Percentiles rank a stretch among this genome's conserved stretches.
phyloP scores from a whole-genome alignment of 805 yeast species.

The Lipomyces sp. region DNA sequence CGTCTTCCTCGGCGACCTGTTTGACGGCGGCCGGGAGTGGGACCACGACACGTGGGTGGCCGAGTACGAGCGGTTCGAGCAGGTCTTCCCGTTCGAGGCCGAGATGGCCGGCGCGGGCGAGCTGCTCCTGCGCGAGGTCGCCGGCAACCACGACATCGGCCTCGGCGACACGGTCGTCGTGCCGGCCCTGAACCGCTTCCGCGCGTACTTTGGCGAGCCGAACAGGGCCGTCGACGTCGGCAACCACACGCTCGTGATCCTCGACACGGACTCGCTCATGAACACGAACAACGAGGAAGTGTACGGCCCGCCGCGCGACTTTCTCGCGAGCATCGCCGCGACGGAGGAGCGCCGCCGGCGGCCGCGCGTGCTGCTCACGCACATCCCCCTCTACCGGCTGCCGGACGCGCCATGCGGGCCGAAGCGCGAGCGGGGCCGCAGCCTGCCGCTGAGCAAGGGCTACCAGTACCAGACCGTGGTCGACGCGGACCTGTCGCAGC shows the following conservation, averaged over 20 bases:
- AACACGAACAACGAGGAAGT: slow-evolving; percentile 50
- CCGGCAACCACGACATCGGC: slow-evolving; percentile 97
- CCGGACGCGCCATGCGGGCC: slow-evolving; percentile 67
- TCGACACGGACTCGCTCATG: slow-evolving; percentile 82
- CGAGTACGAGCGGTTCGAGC: slow-evolving; percentile 66
- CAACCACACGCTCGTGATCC: slow-evolving; percentile 68
- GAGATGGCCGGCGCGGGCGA: slow-evolving; percentile 39
- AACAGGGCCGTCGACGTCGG: slow-evolving; percentile 50
- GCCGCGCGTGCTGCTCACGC: slow-evolving; percentile 73
- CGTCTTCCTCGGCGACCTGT: slow-evolving; percentile 82
- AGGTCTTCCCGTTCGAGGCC: slow-evolving; percentile 55
- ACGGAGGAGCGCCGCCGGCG: slow-evolving; percentile 32
- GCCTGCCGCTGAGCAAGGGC: slow-evolving; percentile 71
- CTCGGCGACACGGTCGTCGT: slow-evolving; percentile 70
- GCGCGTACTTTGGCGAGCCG: slow-evolving; percentile 69
- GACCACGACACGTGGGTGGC: slow-evolving; percentile 59
- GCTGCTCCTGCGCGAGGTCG: slow-evolving; percentile 40
- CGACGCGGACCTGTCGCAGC: slow-evolving; percentile 55
- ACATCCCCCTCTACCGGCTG: slow-evolving; percentile 81
- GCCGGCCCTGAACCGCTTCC: slow-evolving; percentile 59
- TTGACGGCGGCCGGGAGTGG: slow-evolving; percentile 95
- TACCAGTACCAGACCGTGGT: slow-evolving; percentile 89
- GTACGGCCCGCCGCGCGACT: slow-evolving; percentile 48
- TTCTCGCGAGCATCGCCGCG: slow-evolving; percentile 42
- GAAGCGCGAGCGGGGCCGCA: slow-evolving; percentile 60